Conservation (phyloP, 2,329 filamentous ascomycete species). For the Penicillium sp. region DNA sequence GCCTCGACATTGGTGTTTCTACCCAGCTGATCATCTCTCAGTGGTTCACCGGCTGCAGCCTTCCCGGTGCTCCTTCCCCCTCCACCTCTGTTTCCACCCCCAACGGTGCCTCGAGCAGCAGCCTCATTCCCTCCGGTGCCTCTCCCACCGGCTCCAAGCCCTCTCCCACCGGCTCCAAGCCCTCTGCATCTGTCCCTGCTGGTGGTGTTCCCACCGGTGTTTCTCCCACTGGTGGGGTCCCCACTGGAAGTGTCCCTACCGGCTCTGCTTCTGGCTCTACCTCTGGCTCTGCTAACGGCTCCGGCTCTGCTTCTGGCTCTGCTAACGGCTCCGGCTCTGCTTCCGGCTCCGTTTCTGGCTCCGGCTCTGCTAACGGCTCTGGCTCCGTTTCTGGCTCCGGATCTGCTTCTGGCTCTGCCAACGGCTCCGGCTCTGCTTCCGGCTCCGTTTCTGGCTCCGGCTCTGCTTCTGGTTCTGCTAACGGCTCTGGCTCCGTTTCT, state of each 20-base stretch:
- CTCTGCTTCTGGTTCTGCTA: not conserved
- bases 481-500: not conserved
- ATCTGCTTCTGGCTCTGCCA: slow-evolving; percentile 3
- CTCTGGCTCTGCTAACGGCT: not conserved
- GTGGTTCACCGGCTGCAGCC: slow-evolving; percentile 30
- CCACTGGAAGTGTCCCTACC: not conserved
- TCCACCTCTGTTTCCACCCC: slow-evolving; percentile 15
- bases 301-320: slow-evolving; percentile 6
- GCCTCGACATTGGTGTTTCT: slow-evolving; percentile 25
- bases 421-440: slow-evolving; percentile 5
- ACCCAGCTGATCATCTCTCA: slow-evolving; percentile 48
- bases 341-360: slow-evolving; percentile 3
- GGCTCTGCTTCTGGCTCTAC: not conserved
- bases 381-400: slow-evolving; percentile 5
- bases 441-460: slow-evolving; percentile 7
- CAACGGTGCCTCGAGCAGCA: slow-evolving; percentile 5
- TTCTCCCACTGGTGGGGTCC: not conserved
- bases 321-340: slow-evolving; percentile 12
- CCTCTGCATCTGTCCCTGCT: slow-evolving; percentile 4
- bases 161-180: slow-evolving; percentile 3
- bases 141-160: not conserved
- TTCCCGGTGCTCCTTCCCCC: slow-evolving; percentile 18
- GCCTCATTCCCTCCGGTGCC: slow-evolving; percentile 6
- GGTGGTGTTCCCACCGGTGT: not conserved
- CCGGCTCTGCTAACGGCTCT: not conserved